phyloP scores from a whole-genome alignment of 116 monocot species.

The Cymodocea nodosa region DNA sequence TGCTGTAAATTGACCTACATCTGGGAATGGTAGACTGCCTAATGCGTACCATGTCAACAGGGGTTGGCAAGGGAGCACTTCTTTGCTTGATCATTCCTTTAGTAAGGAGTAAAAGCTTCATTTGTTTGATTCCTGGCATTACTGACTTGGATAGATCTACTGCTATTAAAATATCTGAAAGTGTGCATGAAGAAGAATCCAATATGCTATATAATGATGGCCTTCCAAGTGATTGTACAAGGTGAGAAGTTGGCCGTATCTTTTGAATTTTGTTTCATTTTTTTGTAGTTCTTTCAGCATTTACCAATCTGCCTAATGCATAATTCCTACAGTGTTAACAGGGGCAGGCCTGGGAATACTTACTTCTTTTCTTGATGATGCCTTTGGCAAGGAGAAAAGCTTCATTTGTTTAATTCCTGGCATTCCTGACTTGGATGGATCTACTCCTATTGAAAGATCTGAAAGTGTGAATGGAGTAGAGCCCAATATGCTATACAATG shows the following conservation, averaged over 20 bases:
- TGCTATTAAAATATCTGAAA: conserved; percentile 15
- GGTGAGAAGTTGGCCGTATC: conserved; percentile 82
- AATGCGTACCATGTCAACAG: too few relatives aligned
- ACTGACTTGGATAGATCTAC: conserved; percentile 17
- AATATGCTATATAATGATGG: conserved; percentile 61
- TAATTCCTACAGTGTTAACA: too few relatives aligned
- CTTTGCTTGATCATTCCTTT: conserved; percentile 10
- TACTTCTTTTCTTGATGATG: conserved; percentile 30
- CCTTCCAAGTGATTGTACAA: conserved; percentile 67
- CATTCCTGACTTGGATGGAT: conserved; percentile 16
- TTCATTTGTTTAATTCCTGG: neutral
- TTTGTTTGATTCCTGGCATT: neutral
- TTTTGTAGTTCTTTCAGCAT: too few relatives aligned
- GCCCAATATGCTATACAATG: conserved; percentile 57
- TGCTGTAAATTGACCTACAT: conserved; percentile 9
- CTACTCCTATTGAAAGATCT: conserved; percentile 19
- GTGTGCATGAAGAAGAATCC: conserved; percentile 34
- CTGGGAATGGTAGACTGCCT: conserved; percentile 26
- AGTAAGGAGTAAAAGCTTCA: too few relatives aligned
- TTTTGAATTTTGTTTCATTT: conserved; percentile 2
- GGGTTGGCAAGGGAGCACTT: neutral
- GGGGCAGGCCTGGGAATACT: too few relatives aligned
- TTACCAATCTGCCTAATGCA: too few relatives aligned
- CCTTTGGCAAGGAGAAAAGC: conserved; percentile 2
- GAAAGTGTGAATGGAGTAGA: conserved; percentile 32